phyloP scores from a whole-genome alignment of 257 asterid genomes.

The Penstemon barbatus region DNA sequence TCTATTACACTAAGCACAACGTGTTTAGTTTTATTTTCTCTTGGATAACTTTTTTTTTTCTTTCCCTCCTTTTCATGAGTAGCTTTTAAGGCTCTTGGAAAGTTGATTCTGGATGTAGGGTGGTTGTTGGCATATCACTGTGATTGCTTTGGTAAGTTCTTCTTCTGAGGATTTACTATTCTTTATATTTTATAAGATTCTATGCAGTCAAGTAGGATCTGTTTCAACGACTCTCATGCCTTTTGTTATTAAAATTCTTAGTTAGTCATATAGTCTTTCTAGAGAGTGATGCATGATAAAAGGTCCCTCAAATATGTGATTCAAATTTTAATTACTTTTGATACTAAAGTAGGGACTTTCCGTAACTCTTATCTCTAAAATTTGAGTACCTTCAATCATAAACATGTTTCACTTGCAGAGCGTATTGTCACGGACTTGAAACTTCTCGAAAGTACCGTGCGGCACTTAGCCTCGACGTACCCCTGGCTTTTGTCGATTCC shows the following conservation, averaged over 20 bases:
- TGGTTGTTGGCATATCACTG: constrained; percentile 87
- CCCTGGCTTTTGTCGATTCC: too few species aligned
- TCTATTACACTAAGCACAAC: too few species aligned
- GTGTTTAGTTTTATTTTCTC: not conserved
- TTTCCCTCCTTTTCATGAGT: constrained; percentile 17
- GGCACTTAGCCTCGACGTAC: too few species aligned
- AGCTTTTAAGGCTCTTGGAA: constrained; percentile 88
- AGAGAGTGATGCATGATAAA: constrained; percentile 7
- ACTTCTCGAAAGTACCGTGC: too few species aligned
- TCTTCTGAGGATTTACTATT: constrained; percentile 14
- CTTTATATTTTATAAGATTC: too few species aligned
- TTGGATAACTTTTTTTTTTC: constrained; percentile 8
- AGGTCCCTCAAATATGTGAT: not conserved
- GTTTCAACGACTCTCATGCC: not conserved
- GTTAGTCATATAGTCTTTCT: constrained; percentile 4
- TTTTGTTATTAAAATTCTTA: not conserved
- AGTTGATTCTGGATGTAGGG: constrained; percentile 88
- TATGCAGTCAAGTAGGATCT: not conserved
- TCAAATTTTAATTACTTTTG: constrained; percentile 4
- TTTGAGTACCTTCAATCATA: too few species aligned
- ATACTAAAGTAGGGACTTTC: constrained; percentile 17
- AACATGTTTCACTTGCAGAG: not conserved
- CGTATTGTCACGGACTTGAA: too few species aligned
- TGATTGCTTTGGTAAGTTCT: constrained; percentile 66
- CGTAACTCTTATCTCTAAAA: not conserved